Evolutionary conservation across 2,329 filamentous ascomycete genomes (phyloP), one percentile per base, ranked within the genome.

Genomic region (Fusarium pininemorale): DNA sequence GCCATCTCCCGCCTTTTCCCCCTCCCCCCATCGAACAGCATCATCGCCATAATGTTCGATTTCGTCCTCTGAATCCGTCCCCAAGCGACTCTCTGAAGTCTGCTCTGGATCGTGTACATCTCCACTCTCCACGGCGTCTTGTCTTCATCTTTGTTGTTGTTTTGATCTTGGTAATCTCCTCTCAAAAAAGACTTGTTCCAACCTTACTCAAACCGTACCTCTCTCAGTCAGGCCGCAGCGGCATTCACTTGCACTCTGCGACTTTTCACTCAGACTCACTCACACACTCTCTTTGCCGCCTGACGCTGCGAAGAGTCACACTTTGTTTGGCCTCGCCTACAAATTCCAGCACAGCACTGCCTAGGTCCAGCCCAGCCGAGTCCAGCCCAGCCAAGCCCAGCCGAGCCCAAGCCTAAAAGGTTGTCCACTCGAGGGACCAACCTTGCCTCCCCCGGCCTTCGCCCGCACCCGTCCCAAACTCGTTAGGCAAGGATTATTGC

Each of bases 11-110:
- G 76, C 76, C 73, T 79, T 79, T 82, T 83, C 82, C 83, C 76
- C 81, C 78, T 82, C 83, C 82, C 82, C 81, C 81, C 79, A 85
- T 85, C 86, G 85, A 88, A 86, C 85, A 83, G 77, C 80, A 85
- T 81, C 79, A 83, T 81, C 84, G 84, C 84, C 81, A 89, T 90
- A 87, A 82, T 82, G 81, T 87, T 87, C 85, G 85, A 84, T 81
- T 85, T 79, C 80, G 83, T 82, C 83, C 83, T 88, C 81, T 89
- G 85, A 85, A 85, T 73, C 77, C 81, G 81, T 82, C 80, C 77
- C 83, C 84, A 85, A 70, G 85, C 87, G 86, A 87, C 87, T 87
- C 83, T 82, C 80, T 77, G 84, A 85, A 88, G 87, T 89, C 87
- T 87, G 87, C 87, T 88, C 79, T 79, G 81, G 82, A 78, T 80